phyloP scores from a whole-genome alignment of 345 rosid genomes.

The rapeseed (Brassica napus) region Da-Ae NC_063448.1:12137501-12138000 shows the following conservation, averaged over 20 bases:
- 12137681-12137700: slow-evolving; percentile 58
- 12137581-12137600: slow-evolving; percentile 68
- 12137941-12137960: slow-evolving; percentile 92
- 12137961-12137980: slow-evolving; percentile 86
- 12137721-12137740: slow-evolving; percentile 22
- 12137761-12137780: slow-evolving; percentile 69
- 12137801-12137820: slow-evolving; percentile 83
- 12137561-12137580: slow-evolving; percentile 48
- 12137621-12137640: slow-evolving; percentile 89
- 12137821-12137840: slow-evolving; percentile 87
- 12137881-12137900: slow-evolving; percentile 80
- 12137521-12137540: neutral
- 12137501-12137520: slow-evolving; percentile 5
- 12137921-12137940: slow-evolving; percentile 81
- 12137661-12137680: slow-evolving; percentile 62
- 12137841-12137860: slow-evolving; percentile 89
- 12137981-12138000: slow-evolving; percentile 60
- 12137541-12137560: neutral
- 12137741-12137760: slow-evolving; percentile 39
- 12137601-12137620: slow-evolving; percentile 93
- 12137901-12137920: slow-evolving; percentile 85
- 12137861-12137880: slow-evolving; percentile 91
- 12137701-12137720: slow-evolving; percentile 39
- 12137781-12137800: slow-evolving; percentile 84
- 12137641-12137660: slow-evolving; percentile 88